A percentile compares a stretch with the other conserved stretches of the same genome.
Evolutionary conservation across 257 asterid genomes (phyloP).

Genomic region (Solanum appendiculatum): DNA sequence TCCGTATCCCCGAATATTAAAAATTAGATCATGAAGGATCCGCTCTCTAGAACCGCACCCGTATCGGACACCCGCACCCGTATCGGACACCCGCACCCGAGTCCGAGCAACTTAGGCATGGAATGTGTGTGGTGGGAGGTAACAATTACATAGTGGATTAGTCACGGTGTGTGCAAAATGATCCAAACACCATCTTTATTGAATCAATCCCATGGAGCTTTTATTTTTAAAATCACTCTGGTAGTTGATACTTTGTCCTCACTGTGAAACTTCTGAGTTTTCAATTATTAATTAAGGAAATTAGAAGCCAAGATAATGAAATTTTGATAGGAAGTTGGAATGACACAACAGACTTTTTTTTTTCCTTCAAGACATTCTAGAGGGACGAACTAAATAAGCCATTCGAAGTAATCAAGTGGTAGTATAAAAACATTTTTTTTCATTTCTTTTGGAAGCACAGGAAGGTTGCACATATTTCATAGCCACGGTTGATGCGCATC

Average conservation of each 20-base stretch:
- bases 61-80: no score
- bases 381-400: neutral
- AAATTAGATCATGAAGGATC: no score
- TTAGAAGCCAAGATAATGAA: neutral
- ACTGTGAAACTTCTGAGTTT: neutral
- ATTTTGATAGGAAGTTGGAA: neutral
- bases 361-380: neutral
- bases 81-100: no score
- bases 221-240: neutral
- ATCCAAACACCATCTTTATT: neutral
- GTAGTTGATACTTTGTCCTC: neutral
- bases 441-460: neutral
- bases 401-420: neutral
- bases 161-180: neutral
- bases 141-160: neutral
- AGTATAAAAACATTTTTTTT: neutral
- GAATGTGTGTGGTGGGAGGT: neutral
- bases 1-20: no score
- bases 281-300: neutral
- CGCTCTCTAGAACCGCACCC: no score
- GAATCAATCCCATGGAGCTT: neutral
- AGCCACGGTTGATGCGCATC: neutral
- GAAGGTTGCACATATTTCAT: neutral
- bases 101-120: no score
- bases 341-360: neutral